Conservation (phyloP, 2,329 filamentous ascomycete genomes). For the Periconia sp. region DNA sequence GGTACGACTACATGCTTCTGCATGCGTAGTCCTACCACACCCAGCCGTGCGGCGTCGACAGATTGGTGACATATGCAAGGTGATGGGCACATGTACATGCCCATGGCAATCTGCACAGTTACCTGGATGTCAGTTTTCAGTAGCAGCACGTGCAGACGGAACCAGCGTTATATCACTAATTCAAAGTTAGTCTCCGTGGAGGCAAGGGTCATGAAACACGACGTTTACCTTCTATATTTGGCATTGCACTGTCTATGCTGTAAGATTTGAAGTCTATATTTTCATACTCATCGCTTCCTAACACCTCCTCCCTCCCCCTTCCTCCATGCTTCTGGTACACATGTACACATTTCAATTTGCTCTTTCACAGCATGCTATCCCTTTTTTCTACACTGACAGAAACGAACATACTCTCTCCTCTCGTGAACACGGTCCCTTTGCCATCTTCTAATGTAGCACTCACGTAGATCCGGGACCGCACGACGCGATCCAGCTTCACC, state of each 20-base stretch:
- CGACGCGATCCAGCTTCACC: constrained; percentile 47
- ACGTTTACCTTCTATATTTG: too few relatives aligned
- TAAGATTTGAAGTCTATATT: too few relatives aligned
- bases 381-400: constrained; percentile 3
- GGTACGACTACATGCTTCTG: neutral
- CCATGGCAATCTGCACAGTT: neutral
- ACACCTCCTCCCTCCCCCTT: neutral
- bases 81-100: neutral
- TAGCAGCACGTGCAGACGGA: neutral
- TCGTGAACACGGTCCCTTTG: constrained; percentile 52
- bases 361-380: neutral
- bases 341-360: neutral
- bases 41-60: neutral
- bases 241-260: too few relatives aligned
- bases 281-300: neutral
- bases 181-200: neutral
- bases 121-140: neutral
- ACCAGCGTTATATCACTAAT: neutral
- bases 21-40: neutral
- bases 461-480: constrained; percentile 58
- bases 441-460: constrained; percentile 54
- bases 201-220: too few relatives aligned
- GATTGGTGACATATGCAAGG: neutral
- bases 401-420: constrained; percentile 58
- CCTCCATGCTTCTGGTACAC: neutral